Percentiles rank a stretch among this genome's conserved stretches.
These are phyloP conservation scores for Pichia sp. DNA, from an alignment of 1,139 yeast species.

Conservation along the genomic window DNA sequence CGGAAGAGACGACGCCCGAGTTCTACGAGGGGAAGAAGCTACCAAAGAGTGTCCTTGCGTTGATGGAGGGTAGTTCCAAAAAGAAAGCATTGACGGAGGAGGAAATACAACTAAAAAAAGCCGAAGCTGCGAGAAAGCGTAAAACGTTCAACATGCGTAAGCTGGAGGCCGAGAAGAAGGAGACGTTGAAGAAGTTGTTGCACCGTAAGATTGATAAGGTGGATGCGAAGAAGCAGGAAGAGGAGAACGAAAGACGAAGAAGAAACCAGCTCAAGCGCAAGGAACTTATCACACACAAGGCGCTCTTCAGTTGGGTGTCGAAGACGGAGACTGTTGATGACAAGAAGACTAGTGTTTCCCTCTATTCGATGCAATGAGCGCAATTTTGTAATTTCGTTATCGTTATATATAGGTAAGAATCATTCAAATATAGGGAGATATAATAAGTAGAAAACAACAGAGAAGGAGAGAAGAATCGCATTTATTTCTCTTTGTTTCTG, in stretches of 20 bases:
- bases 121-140: slow-evolving; percentile 85
- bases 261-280: slow-evolving; percentile 34
- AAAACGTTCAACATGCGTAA: slow-evolving; percentile 79
- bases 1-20: slow-evolving; percentile 23
- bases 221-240: slow-evolving; percentile 37
- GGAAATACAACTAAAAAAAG: slow-evolving; percentile 73
- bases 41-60: slow-evolving; percentile 32
- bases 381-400: not conserved
- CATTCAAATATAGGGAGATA: too few species aligned
- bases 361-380: slow-evolving; percentile 20
- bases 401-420: not conserved
- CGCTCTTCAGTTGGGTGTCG: slow-evolving; percentile 42
- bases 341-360: slow-evolving; percentile 16
- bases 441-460: too few species aligned
- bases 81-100: slow-evolving; percentile 69
- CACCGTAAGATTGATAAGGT: slow-evolving; percentile 77
- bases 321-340: slow-evolving; percentile 21
- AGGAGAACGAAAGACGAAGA: slow-evolving; percentile 25
- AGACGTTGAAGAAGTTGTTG: slow-evolving; percentile 78
- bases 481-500: slow-evolving; percentile 8
- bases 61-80: slow-evolving; percentile 36
- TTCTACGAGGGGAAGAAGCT: slow-evolving; percentile 16
- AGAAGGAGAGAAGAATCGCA: too few species aligned
- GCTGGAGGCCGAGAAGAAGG: slow-evolving; percentile 88
- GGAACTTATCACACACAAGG: slow-evolving; percentile 41